Base-by-base conservation (phyloP, 352 stramenopile genomes). In the Pythium phragmitis region DNA sequence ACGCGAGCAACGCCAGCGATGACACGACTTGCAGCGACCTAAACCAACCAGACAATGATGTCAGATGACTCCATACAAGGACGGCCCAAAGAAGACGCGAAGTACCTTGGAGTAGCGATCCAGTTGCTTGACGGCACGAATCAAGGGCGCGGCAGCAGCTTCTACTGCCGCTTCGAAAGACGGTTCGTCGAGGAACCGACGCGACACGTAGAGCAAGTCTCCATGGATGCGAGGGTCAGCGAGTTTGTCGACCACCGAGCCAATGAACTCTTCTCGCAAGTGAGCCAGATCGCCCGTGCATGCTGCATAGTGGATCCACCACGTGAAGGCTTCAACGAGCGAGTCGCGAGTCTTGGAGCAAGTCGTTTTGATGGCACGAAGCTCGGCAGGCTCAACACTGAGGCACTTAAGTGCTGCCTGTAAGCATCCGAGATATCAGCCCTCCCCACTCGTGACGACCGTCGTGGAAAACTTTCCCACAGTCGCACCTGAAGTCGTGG, bases 91-190 rank as follows among this genome's bases (percentile, higher is more conserved):
- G 28, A 58, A 47, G 17, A 2, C 11, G 33, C 30, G 33, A 11
- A n/a, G 21, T 4, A 88, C 83, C 74, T 93, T 90, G 45, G 84
- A 86, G 72, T 93, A 93, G 16, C 82, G 76, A 49, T 85, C 72
- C 7, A 93, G 62, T 65, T 91, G 84, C 36, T 70, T 73, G 14
- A 87, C 67, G 5, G 84, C 82, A 33, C 77, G 69, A 21, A 72
- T 69, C 23, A 93, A 46, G 13, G 74, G 76, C 4, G 62, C 53
- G 12, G 77, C 67, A 13, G 74, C 71, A 34, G 70, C 68, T 23
- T 76, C 42, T 14, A 81, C 70, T 21, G 67, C 67, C 1, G 54
- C 62, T 9, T 50, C 36, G 47, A 80, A 81, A 23, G 75, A 63
- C 0, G 56, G 55, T 19, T 74, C 57, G 39, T 72, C 65, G 12